phyloP scores from a whole-genome alignment of 495 filamentous ascomycete genomes.

The Trichoderma gamsii region DNA sequence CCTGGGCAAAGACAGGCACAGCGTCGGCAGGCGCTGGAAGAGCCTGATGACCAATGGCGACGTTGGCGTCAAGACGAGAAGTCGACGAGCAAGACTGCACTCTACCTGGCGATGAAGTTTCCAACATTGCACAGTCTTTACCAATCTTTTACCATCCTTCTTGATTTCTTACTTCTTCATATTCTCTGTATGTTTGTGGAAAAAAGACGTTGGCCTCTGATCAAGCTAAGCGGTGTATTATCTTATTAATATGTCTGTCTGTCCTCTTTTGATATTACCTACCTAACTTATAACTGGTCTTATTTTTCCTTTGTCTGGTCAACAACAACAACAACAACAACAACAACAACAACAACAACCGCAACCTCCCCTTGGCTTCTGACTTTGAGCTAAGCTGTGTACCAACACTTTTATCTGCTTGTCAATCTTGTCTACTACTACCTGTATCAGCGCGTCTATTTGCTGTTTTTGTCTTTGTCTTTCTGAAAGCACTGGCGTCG shows the following conservation, averaged over 20 bases:
- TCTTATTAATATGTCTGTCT: not conserved
- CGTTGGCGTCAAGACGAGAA: conserved; percentile 48
- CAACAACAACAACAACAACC: too few relatives aligned
- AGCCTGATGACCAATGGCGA: conserved; percentile 57
- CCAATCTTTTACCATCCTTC: not conserved
- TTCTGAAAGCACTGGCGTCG: too few relatives aligned
- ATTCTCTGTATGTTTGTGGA: not conserved
- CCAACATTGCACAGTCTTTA: not conserved
- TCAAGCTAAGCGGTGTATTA: not conserved
- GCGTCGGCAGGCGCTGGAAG: conserved; percentile 65
- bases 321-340: too few relatives aligned
- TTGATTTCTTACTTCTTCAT: not conserved
- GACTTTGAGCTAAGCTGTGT: not conserved
- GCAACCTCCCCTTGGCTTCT: not conserved
- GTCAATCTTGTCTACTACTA: not conserved
- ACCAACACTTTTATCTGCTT: not conserved
- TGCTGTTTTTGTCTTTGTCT: not conserved
- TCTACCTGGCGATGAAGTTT: conserved; percentile 46
- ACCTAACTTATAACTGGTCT: not conserved
- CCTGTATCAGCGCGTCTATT: not conserved
- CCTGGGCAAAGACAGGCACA: conserved; percentile 59
- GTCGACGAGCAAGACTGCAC: conserved; percentile 43
- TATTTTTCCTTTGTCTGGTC: not conserved
- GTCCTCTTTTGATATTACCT: not conserved
- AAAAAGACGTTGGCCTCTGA: not conserved